Base-by-base conservation (phyloP, 139 green algal species). In the Auxenochlorella pyrenoidosa region DNA sequence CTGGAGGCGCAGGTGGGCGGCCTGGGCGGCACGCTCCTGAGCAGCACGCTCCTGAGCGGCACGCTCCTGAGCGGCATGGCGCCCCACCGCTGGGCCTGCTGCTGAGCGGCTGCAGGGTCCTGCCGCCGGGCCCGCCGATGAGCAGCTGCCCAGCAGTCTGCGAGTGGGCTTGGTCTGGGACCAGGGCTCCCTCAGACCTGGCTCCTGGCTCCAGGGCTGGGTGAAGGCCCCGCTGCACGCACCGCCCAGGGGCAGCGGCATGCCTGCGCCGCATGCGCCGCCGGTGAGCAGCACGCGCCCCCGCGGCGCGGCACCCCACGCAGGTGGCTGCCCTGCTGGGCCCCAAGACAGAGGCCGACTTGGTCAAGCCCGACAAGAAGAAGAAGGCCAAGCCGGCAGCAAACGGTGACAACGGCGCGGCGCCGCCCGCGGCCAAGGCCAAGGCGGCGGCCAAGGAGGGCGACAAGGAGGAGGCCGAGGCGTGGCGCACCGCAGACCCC, bases 311-410 rank as follows among this genome's bases (percentile, higher is more conserved):
- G n/a, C n/a, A n/a, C n/a, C n/a, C n/a, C n/a, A 4, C 30, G 22
- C 88, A 92, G 76, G 87, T 98, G 26, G 90, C 89, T 77, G 91
- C 89, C 2, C 81, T 98, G 73, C 92, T 98, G 86, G 96, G 96
- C 0, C 95, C 94, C 54, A 98, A 97, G 89, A 98, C 95, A 0
- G 96, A 97, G 80, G 96, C 87, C 18, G 96, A 98, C 92, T 36
- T 96, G 60, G 51, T 87, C 1, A 91, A 95, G 82, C 95, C 95
- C 73, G 94, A 96, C 73, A 96, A 97, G 89, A 96, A 96, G 86
- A 79, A 82, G 54, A 97, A 96, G 90, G 71, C 87, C 38, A 91
- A 89, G 68, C 51, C 66, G 32, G 51, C 75, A 41, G 75, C 43
- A 28, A 22, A 21, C 59, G 36, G 63, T 30, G 86, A 79, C 58